These are phyloP conservation scores for Candida germanica DNA, from an alignment of 805 yeast genomes.

Conservation along the genomic window DNA sequence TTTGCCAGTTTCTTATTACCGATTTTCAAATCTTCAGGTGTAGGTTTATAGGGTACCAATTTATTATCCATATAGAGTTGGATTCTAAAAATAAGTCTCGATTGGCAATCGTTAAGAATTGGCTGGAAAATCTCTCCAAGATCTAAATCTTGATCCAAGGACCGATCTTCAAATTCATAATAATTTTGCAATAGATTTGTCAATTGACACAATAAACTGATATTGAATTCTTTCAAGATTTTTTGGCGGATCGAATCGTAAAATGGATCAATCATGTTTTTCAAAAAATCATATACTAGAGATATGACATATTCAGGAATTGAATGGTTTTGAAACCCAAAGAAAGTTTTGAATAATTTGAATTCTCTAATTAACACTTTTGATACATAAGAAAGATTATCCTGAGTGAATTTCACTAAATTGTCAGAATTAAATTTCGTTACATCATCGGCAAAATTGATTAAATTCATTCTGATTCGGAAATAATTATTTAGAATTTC, in stretches of 20 bases:
- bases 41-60: slow-evolving; percentile 64
- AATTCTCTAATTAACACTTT: slow-evolving; percentile 61
- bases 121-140: slow-evolving; percentile 66
- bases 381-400: slow-evolving; percentile 56
- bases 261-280: slow-evolving; percentile 68
- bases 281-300: slow-evolving; percentile 57
- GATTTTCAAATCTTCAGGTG: slow-evolving; percentile 63
- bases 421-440: slow-evolving; percentile 21
- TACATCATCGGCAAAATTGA: slow-evolving; percentile 38
- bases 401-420: slow-evolving; percentile 60
- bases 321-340: slow-evolving; percentile 11
- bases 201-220: slow-evolving; percentile 69
- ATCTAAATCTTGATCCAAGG: slow-evolving; percentile 16
- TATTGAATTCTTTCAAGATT: slow-evolving; percentile 67
- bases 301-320: slow-evolving; percentile 11
- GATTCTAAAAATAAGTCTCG: slow-evolving; percentile 74
- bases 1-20: slow-evolving; percentile 36
- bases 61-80: slow-evolving; percentile 70
- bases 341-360: slow-evolving; percentile 57
- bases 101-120: slow-evolving; percentile 71
- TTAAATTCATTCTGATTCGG: slow-evolving; percentile 48
- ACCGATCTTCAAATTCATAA: slow-evolving; percentile 57
- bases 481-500: slow-evolving; percentile 69
- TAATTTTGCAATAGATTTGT: slow-evolving; percentile 66
- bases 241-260: slow-evolving; percentile 66